Evolutionary conservation across 371 early-diverging fungal species (phyloP).

Genomic region (Saksenaea oblongispora): DNA sequence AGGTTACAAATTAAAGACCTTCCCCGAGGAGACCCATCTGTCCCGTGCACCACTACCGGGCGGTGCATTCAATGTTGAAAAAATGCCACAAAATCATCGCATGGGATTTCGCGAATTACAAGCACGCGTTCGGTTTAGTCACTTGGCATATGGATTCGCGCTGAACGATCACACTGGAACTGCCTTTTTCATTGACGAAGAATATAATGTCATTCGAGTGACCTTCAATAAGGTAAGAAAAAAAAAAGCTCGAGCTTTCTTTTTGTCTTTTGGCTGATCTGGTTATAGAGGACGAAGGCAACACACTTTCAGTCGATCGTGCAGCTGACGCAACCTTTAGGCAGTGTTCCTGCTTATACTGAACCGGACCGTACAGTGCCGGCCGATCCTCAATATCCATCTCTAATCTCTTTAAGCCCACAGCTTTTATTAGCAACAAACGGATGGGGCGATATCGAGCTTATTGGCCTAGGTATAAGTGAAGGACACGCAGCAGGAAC

Average conservation of each 20-base stretch:
- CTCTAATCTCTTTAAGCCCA: conserved; percentile 26
- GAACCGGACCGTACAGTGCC: conserved; percentile 30
- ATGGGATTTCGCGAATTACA: conserved; percentile 64
- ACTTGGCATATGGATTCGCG: conserved; percentile 54
- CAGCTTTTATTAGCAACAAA: conserved; percentile 31
- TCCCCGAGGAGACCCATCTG: conserved; percentile 40
- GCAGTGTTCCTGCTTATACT: conserved; percentile 28
- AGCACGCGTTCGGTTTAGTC: conserved; percentile 70
- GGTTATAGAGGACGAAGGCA: conserved; percentile 8
- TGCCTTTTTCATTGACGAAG: conserved; percentile 50
- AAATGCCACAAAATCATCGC: conserved; percentile 25
- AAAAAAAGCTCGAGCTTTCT: not conserved
- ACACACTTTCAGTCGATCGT: conserved; percentile 15
- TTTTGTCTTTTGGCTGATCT: not conserved
- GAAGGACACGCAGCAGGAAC: conserved; percentile 9
- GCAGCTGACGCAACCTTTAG: conserved; percentile 26
- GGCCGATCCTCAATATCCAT: conserved; percentile 34
- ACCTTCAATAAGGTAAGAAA: conserved; percentile 47
- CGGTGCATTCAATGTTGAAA: conserved; percentile 34
- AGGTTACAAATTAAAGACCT: conserved; percentile 64
- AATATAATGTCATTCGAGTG: conserved; percentile 36
- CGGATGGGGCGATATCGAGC: conserved; percentile 40
- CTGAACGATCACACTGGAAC: conserved; percentile 19
- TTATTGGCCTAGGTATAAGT: conserved; percentile 19
- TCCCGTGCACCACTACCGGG: conserved; percentile 28